A percentile compares a stretch with the other conserved stretches of the same genome.
Conservation (phyloP, 2,329 filamentous ascomycete species). For the Ceratocystis smalleyi region DNA sequence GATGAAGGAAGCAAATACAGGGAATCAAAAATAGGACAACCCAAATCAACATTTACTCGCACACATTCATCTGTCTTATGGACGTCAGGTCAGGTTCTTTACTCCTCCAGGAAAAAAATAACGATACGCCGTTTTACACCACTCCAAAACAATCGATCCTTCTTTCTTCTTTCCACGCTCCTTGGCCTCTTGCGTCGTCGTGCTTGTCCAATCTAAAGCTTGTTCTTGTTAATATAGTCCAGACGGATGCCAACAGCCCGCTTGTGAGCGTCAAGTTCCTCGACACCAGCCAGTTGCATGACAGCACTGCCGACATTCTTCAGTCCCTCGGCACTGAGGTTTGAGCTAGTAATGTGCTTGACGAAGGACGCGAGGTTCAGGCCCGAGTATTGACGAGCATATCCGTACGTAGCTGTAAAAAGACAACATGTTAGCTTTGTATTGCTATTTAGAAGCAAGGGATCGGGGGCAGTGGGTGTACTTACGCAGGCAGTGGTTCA, state of each 20-base stretch:
- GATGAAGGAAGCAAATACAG: neutral
- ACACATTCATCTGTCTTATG: neutral
- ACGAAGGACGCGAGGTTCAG: slow-evolving; percentile 92
- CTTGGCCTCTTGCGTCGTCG: neutral
- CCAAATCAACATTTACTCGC: neutral
- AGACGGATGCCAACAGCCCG: slow-evolving; percentile 77
- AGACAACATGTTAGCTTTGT: slow-evolving; percentile 19
- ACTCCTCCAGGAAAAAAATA: neutral
- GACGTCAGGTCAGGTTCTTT: neutral
- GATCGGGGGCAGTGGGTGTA: slow-evolving; percentile 21
- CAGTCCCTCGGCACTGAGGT: slow-evolving; percentile 72
- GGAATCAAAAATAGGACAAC: neutral
- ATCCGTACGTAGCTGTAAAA: slow-evolving; percentile 74
- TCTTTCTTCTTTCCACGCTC: neutral
- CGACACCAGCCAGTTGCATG: slow-evolving; percentile 87
- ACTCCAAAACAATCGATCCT: neutral
- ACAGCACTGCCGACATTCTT: slow-evolving; percentile 75
- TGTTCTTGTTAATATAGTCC: slow-evolving; percentile 29
- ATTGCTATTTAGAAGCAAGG: neutral
- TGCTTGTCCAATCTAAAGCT: neutral
- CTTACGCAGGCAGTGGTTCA: slow-evolving; percentile 94
- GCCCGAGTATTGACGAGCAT: slow-evolving; percentile 95
- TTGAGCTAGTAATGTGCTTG: slow-evolving; percentile 93
- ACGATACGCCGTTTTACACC: neutral
- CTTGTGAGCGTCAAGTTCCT: slow-evolving; percentile 87